phyloP scores from a whole-genome alignment of 208 protist species.

The Phytomonas francai region DNA sequence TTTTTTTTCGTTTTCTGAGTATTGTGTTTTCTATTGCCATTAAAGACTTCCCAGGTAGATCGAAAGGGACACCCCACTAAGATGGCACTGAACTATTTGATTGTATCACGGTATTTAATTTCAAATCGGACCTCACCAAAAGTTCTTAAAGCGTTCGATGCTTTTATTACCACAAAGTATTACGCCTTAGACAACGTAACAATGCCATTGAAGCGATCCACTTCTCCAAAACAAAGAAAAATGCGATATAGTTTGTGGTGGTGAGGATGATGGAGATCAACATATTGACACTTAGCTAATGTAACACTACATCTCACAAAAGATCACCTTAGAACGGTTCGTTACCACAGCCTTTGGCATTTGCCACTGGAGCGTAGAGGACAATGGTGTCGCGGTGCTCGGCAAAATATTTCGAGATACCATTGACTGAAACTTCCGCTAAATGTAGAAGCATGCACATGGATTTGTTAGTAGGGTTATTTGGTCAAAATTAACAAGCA shows the following conservation, averaged over 20 bases:
- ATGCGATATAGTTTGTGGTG: slow-evolving; percentile 53
- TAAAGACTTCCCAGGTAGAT: background rate
- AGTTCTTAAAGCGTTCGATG: background rate
- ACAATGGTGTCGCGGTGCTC: slow-evolving; percentile 89
- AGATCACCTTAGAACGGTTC: slow-evolving; percentile 79
- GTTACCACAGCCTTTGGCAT: slow-evolving; percentile 69
- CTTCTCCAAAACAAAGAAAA: slow-evolving; percentile 81
- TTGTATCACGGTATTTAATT: background rate
- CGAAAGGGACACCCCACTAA: background rate
- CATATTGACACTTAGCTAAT: slow-evolving; percentile 91
- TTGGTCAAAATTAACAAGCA: slow-evolving; percentile 46
- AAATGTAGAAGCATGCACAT: slow-evolving; percentile 81
- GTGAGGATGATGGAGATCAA: slow-evolving; percentile 88
- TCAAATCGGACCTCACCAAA: background rate
- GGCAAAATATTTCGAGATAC: slow-evolving; percentile 87
- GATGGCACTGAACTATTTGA: background rate
- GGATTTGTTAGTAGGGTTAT: slow-evolving; percentile 81
- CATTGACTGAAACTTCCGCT: slow-evolving; percentile 89
- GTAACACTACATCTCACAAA: slow-evolving; percentile 81
- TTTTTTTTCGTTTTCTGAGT: background rate
- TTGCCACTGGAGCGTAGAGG: slow-evolving; percentile 50
- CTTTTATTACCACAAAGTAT: slow-evolving; percentile 17
- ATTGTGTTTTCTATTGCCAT: background rate
- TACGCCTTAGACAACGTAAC: slow-evolving; percentile 70
- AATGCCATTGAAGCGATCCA: slow-evolving; percentile 86